Conservation (phyloP, 2,329 filamentous ascomycete genomes). For the Dichotomopilus funicola region DNA sequence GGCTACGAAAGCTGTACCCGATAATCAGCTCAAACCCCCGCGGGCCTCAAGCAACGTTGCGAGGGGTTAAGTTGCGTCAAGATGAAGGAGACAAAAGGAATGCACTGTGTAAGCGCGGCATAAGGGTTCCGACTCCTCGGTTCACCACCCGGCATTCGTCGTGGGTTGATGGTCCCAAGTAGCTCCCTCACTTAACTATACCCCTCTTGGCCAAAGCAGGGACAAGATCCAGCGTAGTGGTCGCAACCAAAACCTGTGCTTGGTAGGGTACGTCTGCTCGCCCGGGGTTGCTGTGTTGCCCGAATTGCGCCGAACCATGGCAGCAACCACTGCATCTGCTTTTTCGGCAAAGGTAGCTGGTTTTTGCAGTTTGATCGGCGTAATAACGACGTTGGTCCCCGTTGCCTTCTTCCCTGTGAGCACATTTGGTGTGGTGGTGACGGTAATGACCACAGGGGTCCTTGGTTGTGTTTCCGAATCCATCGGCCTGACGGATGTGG, state of each 20-base stretch:
- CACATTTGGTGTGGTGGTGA: neutral
- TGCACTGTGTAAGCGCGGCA: neutral
- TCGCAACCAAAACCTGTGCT: constrained; percentile 2
- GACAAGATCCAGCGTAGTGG: constrained; percentile 6
- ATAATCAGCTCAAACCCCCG: no score
- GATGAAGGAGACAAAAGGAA: no score
- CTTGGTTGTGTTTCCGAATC: neutral
- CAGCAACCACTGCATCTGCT: constrained; percentile 2
- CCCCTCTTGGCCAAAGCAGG: constrained; percentile 5
- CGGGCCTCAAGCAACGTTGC: no score
- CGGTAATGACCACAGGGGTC: neutral
- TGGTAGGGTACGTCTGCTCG: neutral
- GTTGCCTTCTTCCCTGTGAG: neutral
- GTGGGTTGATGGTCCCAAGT: neutral
- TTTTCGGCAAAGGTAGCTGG: constrained; percentile 5
- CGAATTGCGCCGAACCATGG: constrained; percentile 8
- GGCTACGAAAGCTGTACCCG: no score
- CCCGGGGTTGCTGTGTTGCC: neutral
- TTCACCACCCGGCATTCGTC: neutral
- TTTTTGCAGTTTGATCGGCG: neutral
- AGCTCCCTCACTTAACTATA: neutral
- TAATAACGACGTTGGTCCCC: neutral
- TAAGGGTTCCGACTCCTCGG: neutral
- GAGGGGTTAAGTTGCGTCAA: no score
- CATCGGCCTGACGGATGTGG: neutral